Evolutionary conservation across 805 yeast genomes (phyloP), one percentile per base, ranked within the genome.

Genomic region (Pichia thaimueangensis): DNA sequence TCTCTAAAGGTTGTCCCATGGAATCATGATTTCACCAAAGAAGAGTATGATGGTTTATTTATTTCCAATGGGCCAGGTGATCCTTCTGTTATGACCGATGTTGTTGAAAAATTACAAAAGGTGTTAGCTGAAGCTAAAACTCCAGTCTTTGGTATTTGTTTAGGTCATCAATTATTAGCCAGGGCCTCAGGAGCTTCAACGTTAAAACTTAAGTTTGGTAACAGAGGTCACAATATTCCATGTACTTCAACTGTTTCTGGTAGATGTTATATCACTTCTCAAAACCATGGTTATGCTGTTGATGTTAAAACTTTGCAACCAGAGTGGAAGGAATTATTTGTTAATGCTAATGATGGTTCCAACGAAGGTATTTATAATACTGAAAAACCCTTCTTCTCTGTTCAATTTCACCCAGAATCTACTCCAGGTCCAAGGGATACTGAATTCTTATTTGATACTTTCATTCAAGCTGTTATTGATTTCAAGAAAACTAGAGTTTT

Each of bases 351-450:
- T 62, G 99, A 93, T 68, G 91, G 89, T 43, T 88, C 97, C 30
- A 93, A 93, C 66, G 99, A 93, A 73, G 99, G 99, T 80, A 87
- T 93, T 50, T 91, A 87, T 71, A 86, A 91, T 68, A 75, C 82
- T 33, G 72, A 78, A 51, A 74, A 83, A 64, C 98, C 99, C 30
- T 83, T 73, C 63, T 93, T 93, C 74, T 93, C 98, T 13, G 97
- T 93, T 37, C 99, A 93, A 73, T 91, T 93, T 76, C 99, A 93
- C 64, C 99, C 99, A 21, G 99, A 93, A 73, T 86, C 97, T 20
- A 87, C 96, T 38, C 97, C 98, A 37, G 99, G 99, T 64, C 99
- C 99, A 63, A 80, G 96, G 64, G 99, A 93, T 64, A 93, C 98
- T 40, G 98, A 93, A 69, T 93, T 89, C 67, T 73, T 93, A 63